phyloP scores from a whole-genome alignment of 768 basidiomycete species.

The Amanita rimosa region DNA sequence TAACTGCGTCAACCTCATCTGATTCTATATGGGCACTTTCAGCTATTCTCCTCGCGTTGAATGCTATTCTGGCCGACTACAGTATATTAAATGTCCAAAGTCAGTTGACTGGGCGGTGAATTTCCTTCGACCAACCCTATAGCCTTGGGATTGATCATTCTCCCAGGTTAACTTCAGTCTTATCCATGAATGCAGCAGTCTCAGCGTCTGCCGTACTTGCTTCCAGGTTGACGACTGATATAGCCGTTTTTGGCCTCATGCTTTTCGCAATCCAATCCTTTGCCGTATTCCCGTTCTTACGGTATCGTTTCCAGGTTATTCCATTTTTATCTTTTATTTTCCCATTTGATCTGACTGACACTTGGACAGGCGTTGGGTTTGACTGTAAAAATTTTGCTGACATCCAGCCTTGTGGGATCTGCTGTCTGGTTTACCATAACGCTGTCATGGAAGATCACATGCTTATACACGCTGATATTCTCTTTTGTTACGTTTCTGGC shows the following conservation, averaged over 20 bases:
- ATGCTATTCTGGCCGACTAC: conserved; percentile 79
- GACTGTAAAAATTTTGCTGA: conserved; percentile 37
- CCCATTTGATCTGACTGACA: conserved; percentile 8
- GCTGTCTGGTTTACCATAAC: conserved; percentile 42
- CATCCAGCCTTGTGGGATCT: conserved; percentile 35
- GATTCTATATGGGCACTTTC: conserved; percentile 96
- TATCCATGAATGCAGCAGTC: conserved; percentile 87
- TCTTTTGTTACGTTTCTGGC: conserved; percentile 58
- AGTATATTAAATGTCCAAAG: conserved; percentile 33
- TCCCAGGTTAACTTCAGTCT: conserved; percentile 65
- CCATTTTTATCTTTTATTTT: not conserved
- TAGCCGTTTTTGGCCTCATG: conserved; percentile 83
- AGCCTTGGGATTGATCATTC: not conserved
- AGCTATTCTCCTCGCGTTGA: conserved; percentile 73
- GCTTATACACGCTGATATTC: conserved; percentile 38
- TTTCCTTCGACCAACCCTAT: conserved; percentile 8
- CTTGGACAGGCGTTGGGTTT: conserved; percentile 33
- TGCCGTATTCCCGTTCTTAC: conserved; percentile 73
- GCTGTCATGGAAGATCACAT: conserved; percentile 44
- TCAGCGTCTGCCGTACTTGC: conserved; percentile 90
- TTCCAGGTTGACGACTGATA: conserved; percentile 73
- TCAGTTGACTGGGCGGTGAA: conserved; percentile 49
- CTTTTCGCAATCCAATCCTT: conserved; percentile 77
- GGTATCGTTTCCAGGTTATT: conserved; percentile 57
- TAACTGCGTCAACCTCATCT: conserved; percentile 90